Base-by-base conservation (phyloP, 768 basidiomycete genomes). In the Serendipita sp. region DNA sequence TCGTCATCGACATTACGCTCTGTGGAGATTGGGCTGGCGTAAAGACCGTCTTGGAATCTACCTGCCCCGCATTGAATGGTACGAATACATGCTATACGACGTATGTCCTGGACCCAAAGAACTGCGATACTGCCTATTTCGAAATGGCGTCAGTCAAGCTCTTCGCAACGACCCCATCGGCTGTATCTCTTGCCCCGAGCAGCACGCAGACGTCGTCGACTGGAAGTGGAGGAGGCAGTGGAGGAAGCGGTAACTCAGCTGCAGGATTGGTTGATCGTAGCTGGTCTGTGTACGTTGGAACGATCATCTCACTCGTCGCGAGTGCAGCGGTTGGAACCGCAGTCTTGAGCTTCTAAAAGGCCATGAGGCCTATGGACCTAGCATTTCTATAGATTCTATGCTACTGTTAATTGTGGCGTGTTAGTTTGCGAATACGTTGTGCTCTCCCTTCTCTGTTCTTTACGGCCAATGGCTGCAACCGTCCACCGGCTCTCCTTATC, bases 121-220 rank as follows among this genome's bases (percentile, higher is more conserved):
- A 78, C 68, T 88, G 83, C 72, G 77, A 81, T 70, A 77, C 75
- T 36, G 85, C 85, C 0, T 86, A 83, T 74, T 91, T 88, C 68
- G 87, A 90, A 70, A 78, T 91, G 63, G 76, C 79, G 13, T 82
- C 77, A 33, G 76, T 87, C 65, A 77, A 78, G 52, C 74, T 84
- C 13, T 84, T 74, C 18, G 55, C 55, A 8, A 29, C 16, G 4
- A 34, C 13, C 33, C 55, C 55, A n/a, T 33, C 29, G 29, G 55
- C 55, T 34, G 55, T 60, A 10, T 27, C 33, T 36, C 23, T 34
- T 36, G 55, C 55, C 8, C 27, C 55, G 16, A 36, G 48, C 29
- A 31, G 16, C 8, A 60, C 55, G 33, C 55, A 31, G 34, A 60
- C 55, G 27, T 60, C 55, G 5, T 23, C 55, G 33, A 60, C 29